Percentiles rank a stretch among this genome's conserved stretches.
phyloP scores from a whole-genome alignment of 148 eudicot genomes.

The Rhododendron griersonianum region DNA sequence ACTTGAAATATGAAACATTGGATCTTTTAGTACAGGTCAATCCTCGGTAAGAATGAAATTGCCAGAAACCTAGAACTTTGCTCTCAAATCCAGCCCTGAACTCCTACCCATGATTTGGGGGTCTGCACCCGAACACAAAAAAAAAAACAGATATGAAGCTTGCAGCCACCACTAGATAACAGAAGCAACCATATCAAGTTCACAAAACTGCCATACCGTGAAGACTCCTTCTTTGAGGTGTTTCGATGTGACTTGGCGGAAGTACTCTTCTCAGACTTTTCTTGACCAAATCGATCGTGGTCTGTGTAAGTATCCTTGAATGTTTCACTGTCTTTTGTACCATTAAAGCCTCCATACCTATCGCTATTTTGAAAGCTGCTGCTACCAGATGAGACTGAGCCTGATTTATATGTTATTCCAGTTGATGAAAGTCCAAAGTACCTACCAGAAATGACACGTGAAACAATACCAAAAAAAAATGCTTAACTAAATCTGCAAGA shows the following conservation, averaged over 20 bases:
- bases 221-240: slow-evolving; percentile 34
- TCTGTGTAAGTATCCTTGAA: slow-evolving; percentile 42
- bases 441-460: slow-evolving; percentile 32
- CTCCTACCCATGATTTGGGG: not conserved
- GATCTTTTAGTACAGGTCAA: not conserved
- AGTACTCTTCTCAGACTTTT: slow-evolving; percentile 49
- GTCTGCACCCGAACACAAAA: not conserved
- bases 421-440: slow-evolving; percentile 93
- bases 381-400: slow-evolving; percentile 58
- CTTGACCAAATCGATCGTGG: slow-evolving; percentile 55
- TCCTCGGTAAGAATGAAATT: not conserved
- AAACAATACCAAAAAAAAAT: slow-evolving; percentile 8
- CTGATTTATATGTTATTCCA: slow-evolving; percentile 71
- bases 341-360: slow-evolving; percentile 76
- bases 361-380: slow-evolving; percentile 47
- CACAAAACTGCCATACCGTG: slow-evolving; percentile 43
- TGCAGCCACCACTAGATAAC: not conserved
- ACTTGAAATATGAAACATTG: not conserved
- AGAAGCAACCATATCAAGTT: not conserved
- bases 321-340: slow-evolving; percentile 48
- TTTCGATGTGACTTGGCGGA: slow-evolving; percentile 44
- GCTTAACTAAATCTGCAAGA: not conserved
- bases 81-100: not conserved
- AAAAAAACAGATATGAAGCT: not conserved
- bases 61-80: not conserved